Base-by-base conservation (phyloP, 139 green algal genomes). In the Eudorina sp. region DNA sequence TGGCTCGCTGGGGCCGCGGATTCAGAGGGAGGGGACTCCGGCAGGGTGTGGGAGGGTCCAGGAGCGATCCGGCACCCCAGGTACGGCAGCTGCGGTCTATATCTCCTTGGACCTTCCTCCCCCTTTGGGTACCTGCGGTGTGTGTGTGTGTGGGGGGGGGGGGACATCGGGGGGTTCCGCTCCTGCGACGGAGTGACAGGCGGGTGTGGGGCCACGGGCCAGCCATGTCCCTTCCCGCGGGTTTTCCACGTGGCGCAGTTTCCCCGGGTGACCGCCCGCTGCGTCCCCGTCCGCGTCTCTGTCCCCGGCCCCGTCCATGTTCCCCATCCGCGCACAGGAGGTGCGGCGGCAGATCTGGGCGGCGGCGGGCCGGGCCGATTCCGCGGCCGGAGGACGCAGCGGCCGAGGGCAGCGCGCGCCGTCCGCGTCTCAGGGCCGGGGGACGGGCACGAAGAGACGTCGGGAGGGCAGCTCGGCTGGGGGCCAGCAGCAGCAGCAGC, bases 291-390 rank as follows among this genome's bases (percentile, higher is more conserved):
- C 58, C 58, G 58, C 58, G 18, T 6, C 21, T 36, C 23, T 29
- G 21, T 9, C 58, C 18, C 58, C 21, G 6, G 21, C 14, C 16
- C 23, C 58, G 18, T 68, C 58, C 14, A 68, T n/a, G 6, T 21
- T 68, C 23, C 58, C 23, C 58, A 14, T 38, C 5, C 51, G 18
- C 31, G 3, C 34, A 41, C 79, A 87, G 81, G 81, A 78, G 60
- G 64, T 87, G 23, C 81, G 81, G 7, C 21, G 60, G 64, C 78
- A 45, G 62, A 87, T 87, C 11, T 87, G 81, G 81, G 81, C 64
- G 0, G 81, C 81, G 19, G 45, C 7, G 31, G 81, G 81, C 19
- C 29, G 60, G 4, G 43, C 43, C 1, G 31, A 34, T 21, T 11
- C 19, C 48, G 34, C 34, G 3, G 40, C 23, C 55, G n/a, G 53